Evolutionary conservation across 2,329 filamentous ascomycete species (phyloP).

Genomic region (Arthrobotrys pseudoclavata): DNA sequence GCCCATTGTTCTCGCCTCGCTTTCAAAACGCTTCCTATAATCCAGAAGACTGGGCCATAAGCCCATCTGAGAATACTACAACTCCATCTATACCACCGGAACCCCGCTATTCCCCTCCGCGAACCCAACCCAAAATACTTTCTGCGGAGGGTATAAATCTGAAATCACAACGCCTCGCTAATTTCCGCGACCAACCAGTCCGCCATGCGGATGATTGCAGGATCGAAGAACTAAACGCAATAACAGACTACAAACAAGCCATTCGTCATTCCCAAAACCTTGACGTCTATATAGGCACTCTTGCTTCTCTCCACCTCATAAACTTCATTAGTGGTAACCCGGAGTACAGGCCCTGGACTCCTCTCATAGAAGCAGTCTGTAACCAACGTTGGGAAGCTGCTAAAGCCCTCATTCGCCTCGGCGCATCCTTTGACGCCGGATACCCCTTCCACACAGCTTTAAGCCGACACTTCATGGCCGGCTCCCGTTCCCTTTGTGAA

Average conservation of each 20-base stretch:
- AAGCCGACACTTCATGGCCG: constrained; percentile 30
- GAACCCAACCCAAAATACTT: background rate
- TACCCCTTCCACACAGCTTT: constrained; percentile 39
- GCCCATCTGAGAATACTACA: background rate
- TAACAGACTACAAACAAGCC: constrained; percentile 32
- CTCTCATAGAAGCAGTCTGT: constrained; percentile 35
- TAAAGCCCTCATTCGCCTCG: constrained; percentile 32
- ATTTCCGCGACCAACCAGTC: constrained; percentile 17
- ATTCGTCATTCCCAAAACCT: constrained; percentile 6
- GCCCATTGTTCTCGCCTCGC: background rate
- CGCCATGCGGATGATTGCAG: constrained; percentile 5
- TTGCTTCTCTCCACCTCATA: constrained; percentile 32
- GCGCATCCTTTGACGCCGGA: constrained; percentile 28
- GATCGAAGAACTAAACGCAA: background rate
- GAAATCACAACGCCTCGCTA: background rate
- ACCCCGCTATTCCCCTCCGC: background rate
- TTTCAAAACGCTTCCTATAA: background rate
- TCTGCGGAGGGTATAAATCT: background rate
- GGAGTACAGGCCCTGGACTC: constrained; percentile 42
- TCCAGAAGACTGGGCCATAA: background rate
- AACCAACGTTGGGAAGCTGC: constrained; percentile 40
- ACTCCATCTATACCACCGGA: background rate
- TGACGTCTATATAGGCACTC: constrained; percentile 22
- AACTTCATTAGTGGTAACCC: constrained; percentile 41
- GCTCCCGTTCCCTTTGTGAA: constrained; percentile 13